Evolutionary conservation across 108 stramenopile species (phyloP).

Genomic region (Cylindrotheca fusiformis): DNA sequence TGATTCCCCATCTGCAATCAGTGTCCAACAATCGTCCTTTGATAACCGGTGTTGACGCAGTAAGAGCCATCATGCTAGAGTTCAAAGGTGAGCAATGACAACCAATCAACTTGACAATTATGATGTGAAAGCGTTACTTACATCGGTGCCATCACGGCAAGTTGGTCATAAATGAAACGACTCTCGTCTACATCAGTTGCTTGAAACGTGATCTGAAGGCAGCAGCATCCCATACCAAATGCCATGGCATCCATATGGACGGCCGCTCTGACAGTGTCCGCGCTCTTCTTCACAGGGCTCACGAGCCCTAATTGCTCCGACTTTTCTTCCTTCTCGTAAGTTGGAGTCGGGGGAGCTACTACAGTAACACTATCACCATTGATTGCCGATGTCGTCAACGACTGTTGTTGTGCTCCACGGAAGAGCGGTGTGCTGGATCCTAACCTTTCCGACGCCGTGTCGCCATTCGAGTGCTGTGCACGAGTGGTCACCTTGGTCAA

Average conservation of each 20-base stretch:
- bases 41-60: slow-evolving; percentile 94
- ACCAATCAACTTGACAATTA: background rate
- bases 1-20: slow-evolving; percentile 96
- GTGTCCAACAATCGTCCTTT: slow-evolving; percentile 94
- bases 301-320: background rate
- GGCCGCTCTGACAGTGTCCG: slow-evolving; percentile 67
- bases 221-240: slow-evolving; percentile 99
- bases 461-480: slow-evolving; percentile 64
- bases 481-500: slow-evolving; percentile 71
- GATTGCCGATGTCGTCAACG: slow-evolving; percentile 30
- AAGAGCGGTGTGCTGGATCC: slow-evolving; percentile 78
- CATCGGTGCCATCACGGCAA: slow-evolving; percentile 96
- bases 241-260: slow-evolving; percentile 99
- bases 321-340: background rate
- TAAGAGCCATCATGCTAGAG: slow-evolving; percentile 89
- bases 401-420: slow-evolving; percentile 29
- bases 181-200: slow-evolving; percentile 95
- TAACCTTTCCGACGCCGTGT: slow-evolving; percentile 52
- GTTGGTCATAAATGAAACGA: slow-evolving; percentile 97
- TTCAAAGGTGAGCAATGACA: slow-evolving; percentile 5
- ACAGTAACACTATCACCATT: slow-evolving; percentile 37
- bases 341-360: background rate
- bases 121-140: slow-evolving; percentile 10
- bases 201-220: slow-evolving; percentile 98
- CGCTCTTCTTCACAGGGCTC: background rate